Percentiles rank a stretch among this genome's conserved stretches.
These are phyloP conservation scores for Eimeria falciformis DNA, from an alignment of 169 alveolate species.

Conservation along the genomic window DNA sequence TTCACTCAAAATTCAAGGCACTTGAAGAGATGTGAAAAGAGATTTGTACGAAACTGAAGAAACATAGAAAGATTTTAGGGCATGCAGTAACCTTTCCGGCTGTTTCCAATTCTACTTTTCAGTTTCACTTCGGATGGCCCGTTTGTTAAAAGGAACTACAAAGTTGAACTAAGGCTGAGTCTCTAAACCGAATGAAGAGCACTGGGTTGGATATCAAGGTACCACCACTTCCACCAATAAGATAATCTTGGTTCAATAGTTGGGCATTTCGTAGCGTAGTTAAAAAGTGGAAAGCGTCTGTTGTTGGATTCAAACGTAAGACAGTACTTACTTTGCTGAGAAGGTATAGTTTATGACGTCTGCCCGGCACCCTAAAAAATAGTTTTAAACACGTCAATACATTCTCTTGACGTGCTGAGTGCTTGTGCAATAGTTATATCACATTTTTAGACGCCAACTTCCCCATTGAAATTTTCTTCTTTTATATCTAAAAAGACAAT, in stretches of 20 bases:
- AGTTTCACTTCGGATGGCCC: too few relatives aligned
- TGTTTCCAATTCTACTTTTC: too few relatives aligned
- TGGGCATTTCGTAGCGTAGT: not conserved
- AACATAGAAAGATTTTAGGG: too few relatives aligned
- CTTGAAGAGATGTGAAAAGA: too few relatives aligned
- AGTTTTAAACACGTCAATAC: not conserved
- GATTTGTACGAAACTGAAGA: too few relatives aligned
- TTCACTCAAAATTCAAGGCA: too few relatives aligned
- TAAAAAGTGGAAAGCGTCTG: slow-evolving; percentile 11
- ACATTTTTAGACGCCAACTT: slow-evolving; percentile 16
- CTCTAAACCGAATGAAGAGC: slow-evolving; percentile 1
- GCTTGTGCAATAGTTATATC: slow-evolving; percentile 11
- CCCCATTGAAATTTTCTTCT: not conserved
- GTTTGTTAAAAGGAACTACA: too few relatives aligned
- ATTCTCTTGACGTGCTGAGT: slow-evolving; percentile 35
- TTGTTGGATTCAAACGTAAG: slow-evolving; percentile 30
- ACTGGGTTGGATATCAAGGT: not conserved
- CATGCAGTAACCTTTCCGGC: too few relatives aligned
- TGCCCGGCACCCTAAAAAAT: slow-evolving; percentile 28
- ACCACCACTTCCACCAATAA: not conserved
- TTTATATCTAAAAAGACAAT: not conserved
- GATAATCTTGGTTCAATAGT: not conserved
- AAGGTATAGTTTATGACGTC: not conserved
- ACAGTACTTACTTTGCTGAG: slow-evolving; percentile 13
- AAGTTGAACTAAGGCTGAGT: too few relatives aligned